Base-by-base conservation (phyloP, 345 rosid genomes). In the Combretum micranthum region DNA sequence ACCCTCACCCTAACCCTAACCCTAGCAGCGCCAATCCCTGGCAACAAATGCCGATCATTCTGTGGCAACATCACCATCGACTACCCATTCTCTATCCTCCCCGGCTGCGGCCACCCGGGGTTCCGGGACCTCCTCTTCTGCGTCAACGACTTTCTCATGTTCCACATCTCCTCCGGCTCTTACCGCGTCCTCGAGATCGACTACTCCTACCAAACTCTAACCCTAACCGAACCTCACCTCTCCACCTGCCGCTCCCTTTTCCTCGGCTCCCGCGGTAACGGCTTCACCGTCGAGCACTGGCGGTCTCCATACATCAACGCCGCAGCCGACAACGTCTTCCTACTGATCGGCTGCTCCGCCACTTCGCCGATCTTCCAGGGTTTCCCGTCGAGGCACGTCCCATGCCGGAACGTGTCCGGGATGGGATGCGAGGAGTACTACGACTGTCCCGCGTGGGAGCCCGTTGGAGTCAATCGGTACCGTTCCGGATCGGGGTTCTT, bases 101-200 rank as follows among this genome's bases (percentile, higher is more conserved):
- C 66, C 16, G 98, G 98, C 37, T 92, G 97, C 62, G 97, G 99
- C 43, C 96, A 93, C 66, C 96, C 94, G 10, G 96, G 91, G 3
- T 89, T 78, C 62, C 69, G 83, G 47, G 96, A 89, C 72, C 83
- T 92, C 32, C 66, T 89, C 42, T 92, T 86, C 53, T 93, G 96
- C 79, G 76, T 89, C 59, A 86, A 86, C 37, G 87, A 87, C 62
- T 80, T 86, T 15, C 60, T 89, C 49, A 93, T 93, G 97, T 81
- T 89, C 61, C 97, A 88, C 69, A 84, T 92, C 17, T 64, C 74
- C 54, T 88, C 96, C 19, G 96, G 96, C 19, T 88, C 96, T 1
- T 88, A 92, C 78, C 80, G 88, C 7, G 96, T 88, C 44, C 59
- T 83, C 26, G 86, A 83, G 20, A 83, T 90, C 16, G 94, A 90